A percentile compares a stretch with the other conserved stretches of the same genome.
Evolutionary conservation across 1,139 yeast species (phyloP).

Genomic region (Nakaseomyces uthaithaninus): DNA sequence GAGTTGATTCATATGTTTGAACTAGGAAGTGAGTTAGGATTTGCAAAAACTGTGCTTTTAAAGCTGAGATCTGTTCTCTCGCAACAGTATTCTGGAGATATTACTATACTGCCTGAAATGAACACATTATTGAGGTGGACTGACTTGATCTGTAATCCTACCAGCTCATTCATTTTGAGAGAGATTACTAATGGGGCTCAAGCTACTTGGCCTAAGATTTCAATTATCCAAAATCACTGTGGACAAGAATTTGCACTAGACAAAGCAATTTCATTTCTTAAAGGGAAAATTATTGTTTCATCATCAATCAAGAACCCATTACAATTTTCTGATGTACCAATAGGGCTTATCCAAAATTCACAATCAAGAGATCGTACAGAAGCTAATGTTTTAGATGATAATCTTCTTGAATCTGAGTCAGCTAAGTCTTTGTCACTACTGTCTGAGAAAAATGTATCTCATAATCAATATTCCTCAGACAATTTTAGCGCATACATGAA

Average conservation of each 20-base stretch:
- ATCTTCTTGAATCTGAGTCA: slow-evolving; percentile 12
- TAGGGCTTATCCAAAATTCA: slow-evolving; percentile 11
- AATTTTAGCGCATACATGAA: neutral
- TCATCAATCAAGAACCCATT: slow-evolving; percentile 27
- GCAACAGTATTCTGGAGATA: slow-evolving; percentile 88
- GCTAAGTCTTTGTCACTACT: slow-evolving; percentile 7
- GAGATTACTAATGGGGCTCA: slow-evolving; percentile 77
- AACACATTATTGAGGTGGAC: slow-evolving; percentile 47
- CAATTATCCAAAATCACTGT: slow-evolving; percentile 80
- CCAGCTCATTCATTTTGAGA: slow-evolving; percentile 61
- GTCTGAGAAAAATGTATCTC: slow-evolving; percentile 3
- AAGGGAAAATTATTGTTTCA: slow-evolving; percentile 53
- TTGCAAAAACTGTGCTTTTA: slow-evolving; percentile 62
- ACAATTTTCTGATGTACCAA: slow-evolving; percentile 18
- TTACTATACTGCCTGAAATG: slow-evolving; percentile 79
- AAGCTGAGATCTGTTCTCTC: slow-evolving; percentile 67
- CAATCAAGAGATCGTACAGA: neutral
- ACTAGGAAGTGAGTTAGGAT: slow-evolving; percentile 64
- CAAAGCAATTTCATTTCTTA: slow-evolving; percentile 56
- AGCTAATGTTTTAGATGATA: slow-evolving; percentile 12
- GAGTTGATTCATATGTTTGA: slow-evolving; percentile 76
- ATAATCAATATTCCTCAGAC: neutral
- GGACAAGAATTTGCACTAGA: slow-evolving; percentile 84
- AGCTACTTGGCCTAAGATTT: slow-evolving; percentile 88
- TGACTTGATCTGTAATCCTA: slow-evolving; percentile 69